Evolutionary conservation across 2,329 filamentous ascomycete species (phyloP).

Genomic region (Escovopsis sp.): DNA sequence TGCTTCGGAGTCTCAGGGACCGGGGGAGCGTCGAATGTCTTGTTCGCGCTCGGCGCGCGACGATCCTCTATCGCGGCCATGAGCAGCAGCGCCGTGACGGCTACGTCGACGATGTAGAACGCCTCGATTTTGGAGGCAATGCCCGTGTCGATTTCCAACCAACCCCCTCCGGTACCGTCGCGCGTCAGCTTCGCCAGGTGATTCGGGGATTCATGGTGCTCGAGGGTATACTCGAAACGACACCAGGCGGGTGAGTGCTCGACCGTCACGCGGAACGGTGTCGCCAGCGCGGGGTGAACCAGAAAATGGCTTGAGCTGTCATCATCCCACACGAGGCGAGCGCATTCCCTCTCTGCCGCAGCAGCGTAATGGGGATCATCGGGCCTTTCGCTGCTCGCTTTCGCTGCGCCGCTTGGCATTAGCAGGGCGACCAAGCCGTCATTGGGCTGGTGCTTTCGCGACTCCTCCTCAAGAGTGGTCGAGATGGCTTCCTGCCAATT

Average conservation of each 20-base stretch:
- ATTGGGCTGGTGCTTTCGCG: conserved; percentile 37
- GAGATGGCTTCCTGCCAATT: conserved; percentile 43
- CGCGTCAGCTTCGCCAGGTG: conserved; percentile 46
- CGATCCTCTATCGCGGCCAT: conserved; percentile 43
- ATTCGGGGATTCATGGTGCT: conserved; percentile 47
- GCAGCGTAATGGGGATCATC: conserved; percentile 43
- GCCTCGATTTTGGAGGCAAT: conserved; percentile 44
- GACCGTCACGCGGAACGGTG: conserved; percentile 46
- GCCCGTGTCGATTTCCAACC: conserved; percentile 45
- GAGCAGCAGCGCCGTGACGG: conserved; percentile 43
- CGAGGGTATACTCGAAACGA: conserved; percentile 48
- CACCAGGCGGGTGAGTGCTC: conserved; percentile 44
- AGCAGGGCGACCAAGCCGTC: conserved; percentile 53
- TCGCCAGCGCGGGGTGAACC: conserved; percentile 48
- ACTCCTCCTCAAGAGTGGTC: conserved; percentile 42
- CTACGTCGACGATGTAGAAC: conserved; percentile 49
- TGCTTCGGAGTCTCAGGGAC: conserved; percentile 10
- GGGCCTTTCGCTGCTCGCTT: conserved; percentile 45
- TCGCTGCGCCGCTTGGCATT: conserved; percentile 51
- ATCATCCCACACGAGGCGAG: conserved; percentile 56
- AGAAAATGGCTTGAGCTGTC: conserved; percentile 45
- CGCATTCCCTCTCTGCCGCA: conserved; percentile 54
- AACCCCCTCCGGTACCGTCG: conserved; percentile 44
- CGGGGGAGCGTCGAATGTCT: conserved; percentile 47
- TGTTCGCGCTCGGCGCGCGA: conserved; percentile 25